These are phyloP conservation scores for Coemansia sp. DNA, from an alignment of 192 early-diverging fungal species.

Conservation along the genomic window DNA sequence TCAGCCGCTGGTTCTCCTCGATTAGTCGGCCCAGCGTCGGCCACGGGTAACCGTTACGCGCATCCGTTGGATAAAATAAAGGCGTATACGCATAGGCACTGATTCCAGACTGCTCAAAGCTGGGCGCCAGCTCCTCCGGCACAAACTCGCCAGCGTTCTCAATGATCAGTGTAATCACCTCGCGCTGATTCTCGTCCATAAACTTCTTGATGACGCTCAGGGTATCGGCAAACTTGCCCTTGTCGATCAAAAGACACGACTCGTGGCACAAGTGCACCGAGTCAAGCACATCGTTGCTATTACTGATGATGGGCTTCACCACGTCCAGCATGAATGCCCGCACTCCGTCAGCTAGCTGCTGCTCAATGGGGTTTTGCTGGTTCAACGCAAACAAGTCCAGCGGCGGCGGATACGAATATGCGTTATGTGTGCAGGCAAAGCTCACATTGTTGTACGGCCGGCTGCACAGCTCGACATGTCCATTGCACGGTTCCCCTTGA, in stretches of 20 bases:
- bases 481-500: conserved; percentile 60
- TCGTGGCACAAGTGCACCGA: conserved; percentile 61
- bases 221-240: conserved; percentile 50
- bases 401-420: conserved; percentile 53
- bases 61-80: conserved; percentile 3
- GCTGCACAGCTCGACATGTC: conserved; percentile 57
- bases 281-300: neutral
- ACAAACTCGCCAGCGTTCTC: conserved; percentile 56
- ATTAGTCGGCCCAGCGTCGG: conserved; percentile 65
- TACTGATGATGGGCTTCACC: neutral
- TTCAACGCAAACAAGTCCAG: conserved; percentile 47
- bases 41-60: conserved; percentile 50
- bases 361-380: conserved; percentile 55
- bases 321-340: conserved; percentile 69
- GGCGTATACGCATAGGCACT: conserved; percentile 49
- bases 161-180: conserved; percentile 73
- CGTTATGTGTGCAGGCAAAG: conserved; percentile 68
- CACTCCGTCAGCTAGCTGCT: conserved; percentile 71
- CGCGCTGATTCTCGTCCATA: conserved; percentile 61
- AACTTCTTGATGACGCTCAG: conserved; percentile 53
- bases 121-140: conserved; percentile 46
- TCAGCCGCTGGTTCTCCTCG: conserved; percentile 54
- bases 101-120: conserved; percentile 51
- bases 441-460: conserved; percentile 60
- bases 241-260: conserved; percentile 60